phyloP scores from a whole-genome alignment of 768 basidiomycete genomes.

The Boletus bicolor region DNA sequence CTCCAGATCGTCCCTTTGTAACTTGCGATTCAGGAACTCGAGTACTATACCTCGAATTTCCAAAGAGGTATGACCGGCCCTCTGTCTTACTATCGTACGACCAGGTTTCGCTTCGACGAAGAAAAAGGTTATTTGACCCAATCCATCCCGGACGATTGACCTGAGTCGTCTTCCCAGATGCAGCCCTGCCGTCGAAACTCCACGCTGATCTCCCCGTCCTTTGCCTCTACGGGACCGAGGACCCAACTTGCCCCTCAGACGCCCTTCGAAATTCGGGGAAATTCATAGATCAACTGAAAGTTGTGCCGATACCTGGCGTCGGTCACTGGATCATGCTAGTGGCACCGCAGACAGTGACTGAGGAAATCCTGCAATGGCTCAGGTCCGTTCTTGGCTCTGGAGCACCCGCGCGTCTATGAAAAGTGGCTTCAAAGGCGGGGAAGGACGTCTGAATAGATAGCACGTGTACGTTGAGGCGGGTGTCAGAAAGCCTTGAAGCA shows the following conservation, averaged over 20 bases:
- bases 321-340: slow-evolving; percentile 75
- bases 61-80: slow-evolving; percentile 60
- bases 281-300: slow-evolving; percentile 49
- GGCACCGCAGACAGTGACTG: slow-evolving; percentile 51
- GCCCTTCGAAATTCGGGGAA: slow-evolving; percentile 44
- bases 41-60: slow-evolving; percentile 48
- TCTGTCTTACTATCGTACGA: slow-evolving; percentile 74
- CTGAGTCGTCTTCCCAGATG: slow-evolving; percentile 32
- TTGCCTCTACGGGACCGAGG: slow-evolving; percentile 57
- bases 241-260: slow-evolving; percentile 43
- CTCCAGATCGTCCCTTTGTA: not conserved
- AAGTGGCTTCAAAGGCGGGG: not conserved
- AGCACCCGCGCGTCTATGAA: slow-evolving; percentile 6
- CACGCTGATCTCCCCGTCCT: slow-evolving; percentile 54
- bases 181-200: slow-evolving; percentile 41
- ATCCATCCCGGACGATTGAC: not conserved
- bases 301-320: slow-evolving; percentile 48
- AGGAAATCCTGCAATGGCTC: slow-evolving; percentile 48
- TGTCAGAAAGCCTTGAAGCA: not conserved
- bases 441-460: not conserved
- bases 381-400: slow-evolving; percentile 10
- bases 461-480: not conserved
- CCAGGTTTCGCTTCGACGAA: slow-evolving; percentile 60
- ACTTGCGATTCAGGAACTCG: slow-evolving; percentile 46
- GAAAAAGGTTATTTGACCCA: slow-evolving; percentile 39